Evolutionary conservation across 1,139 yeast species (phyloP), one percentile per base, ranked within the genome.

Genomic region (Zygoascus meyerae): DNA sequence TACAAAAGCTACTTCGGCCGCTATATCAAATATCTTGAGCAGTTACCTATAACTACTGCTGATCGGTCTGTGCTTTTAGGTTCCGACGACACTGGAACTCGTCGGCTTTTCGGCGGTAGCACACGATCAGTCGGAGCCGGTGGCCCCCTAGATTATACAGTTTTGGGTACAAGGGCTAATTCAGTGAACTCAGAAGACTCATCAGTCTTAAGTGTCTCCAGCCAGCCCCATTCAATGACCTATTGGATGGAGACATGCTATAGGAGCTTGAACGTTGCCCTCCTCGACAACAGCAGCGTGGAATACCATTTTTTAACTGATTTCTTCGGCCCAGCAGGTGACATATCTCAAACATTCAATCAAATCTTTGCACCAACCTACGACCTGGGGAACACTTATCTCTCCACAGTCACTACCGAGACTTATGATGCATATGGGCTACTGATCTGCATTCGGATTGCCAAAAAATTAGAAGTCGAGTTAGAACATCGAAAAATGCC

Each of bases 381-480:
- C 64, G 78, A 78, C 48, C 70, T 66, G 56, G 81, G 76, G 32
- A 72, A 64, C 57, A 75, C 46, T 11, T 58, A 54, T 83, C 78
- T 76, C 44, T 74, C 64, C 66, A 74, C 57, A 60, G 67, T 77
- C 53, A 68, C 70, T 37, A 70, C 63, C 58, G 78, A 60, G 43
- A 71, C 84, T 0, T 80, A 72, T 59, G 98, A 92, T 64, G 78
- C 82, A 0, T 85, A 80, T 63, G 97, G 95, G 0, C 69, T 86
- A 2, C 66, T 92, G 41, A 73, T 89, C n/a, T 78, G 86, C 59
- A 86, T 92, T 34, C 71, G 96, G 44, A 65, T 86, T 34, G 72
- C 81, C 1, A 94, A 86, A 54, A 71, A 74, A 2, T 66, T 83
- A 40, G 86, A 79, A 55, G 72, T 75, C 40, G 81, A 77, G 55